A percentile compares a stretch with the other conserved stretches of the same genome.
These are phyloP conservation scores for Oryza punctata DNA, from an alignment of 176 grass and related monocot species.

Conservation along the genomic window DNA sequence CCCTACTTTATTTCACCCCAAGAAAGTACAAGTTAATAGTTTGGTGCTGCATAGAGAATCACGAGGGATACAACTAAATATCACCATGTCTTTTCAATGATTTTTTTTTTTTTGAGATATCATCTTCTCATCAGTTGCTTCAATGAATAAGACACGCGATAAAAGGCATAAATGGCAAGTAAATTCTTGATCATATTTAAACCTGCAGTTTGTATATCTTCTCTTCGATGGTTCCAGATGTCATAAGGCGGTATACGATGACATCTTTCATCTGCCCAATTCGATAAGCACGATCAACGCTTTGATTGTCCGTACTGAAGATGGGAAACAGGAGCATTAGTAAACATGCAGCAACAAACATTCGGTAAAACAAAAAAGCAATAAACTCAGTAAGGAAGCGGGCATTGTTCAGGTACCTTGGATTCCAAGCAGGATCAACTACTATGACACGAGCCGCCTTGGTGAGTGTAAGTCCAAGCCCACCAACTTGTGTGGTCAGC, in stretches of 20 bases:
- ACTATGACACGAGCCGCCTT: conserved; percentile 95
- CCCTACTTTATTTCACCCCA: neutral
- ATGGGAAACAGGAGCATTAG: conserved; percentile 19
- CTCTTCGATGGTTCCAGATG: conserved; percentile 89
- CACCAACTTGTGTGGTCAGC: conserved; percentile 93
- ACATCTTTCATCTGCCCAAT: conserved; percentile 92
- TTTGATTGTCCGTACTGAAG: conserved; percentile 88
- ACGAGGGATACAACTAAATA: neutral
- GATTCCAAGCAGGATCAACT: conserved; percentile 97
- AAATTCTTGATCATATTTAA: neutral
- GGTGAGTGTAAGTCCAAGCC: conserved; percentile 95
- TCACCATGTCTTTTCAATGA: neutral
- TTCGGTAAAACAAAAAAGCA: neutral
- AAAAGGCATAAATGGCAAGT: neutral
- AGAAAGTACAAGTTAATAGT: neutral
- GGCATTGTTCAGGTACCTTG: conserved; percentile 53
- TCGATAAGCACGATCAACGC: conserved; percentile 82
- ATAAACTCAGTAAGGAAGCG: neutral
- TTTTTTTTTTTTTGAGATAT: neutral
- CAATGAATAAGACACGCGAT: conserved; percentile 1
- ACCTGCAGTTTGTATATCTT: conserved; percentile 98
- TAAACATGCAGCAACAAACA: conserved; percentile 1
- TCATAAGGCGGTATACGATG: conserved; percentile 87
- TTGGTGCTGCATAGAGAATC: conserved; percentile 6
- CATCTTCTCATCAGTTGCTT: neutral